Conservation (phyloP, 768 basidiomycete genomes). For the Brasilioporus rufonigricans region DNA sequence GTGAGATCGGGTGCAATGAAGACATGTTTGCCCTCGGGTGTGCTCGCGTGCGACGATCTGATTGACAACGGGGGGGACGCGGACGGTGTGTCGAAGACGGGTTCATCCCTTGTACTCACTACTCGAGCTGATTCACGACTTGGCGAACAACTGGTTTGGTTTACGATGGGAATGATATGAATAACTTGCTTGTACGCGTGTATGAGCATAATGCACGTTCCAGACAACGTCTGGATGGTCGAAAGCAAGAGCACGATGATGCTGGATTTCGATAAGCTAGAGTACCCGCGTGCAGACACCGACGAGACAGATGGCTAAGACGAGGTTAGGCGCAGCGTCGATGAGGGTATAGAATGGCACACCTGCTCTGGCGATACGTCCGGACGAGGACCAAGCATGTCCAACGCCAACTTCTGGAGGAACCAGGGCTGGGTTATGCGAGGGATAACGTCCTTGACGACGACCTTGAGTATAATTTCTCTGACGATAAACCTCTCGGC, state of each 20-base stretch:
- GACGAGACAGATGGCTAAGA: slow-evolving; percentile 20
- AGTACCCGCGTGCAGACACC: slow-evolving; percentile 28
- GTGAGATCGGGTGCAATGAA: slow-evolving; percentile 35
- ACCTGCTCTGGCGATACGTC: slow-evolving; percentile 25
- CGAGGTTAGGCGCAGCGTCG: neutral
- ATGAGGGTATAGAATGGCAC: neutral
- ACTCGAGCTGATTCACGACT: neutral
- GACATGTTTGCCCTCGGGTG: slow-evolving; percentile 4
- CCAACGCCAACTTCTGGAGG: slow-evolving; percentile 66
- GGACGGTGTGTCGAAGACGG: slow-evolving; percentile 6
- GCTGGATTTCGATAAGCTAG: slow-evolving; percentile 46
- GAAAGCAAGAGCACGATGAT: slow-evolving; percentile 72
- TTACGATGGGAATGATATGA: slow-evolving; percentile 63
- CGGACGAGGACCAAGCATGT: slow-evolving; percentile 53
- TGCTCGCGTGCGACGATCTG: slow-evolving; percentile 13
- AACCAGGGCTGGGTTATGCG: slow-evolving; percentile 90
- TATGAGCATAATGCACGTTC: slow-evolving; percentile 63
- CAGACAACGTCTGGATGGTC: slow-evolving; percentile 68
- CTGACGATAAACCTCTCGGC: slow-evolving; percentile 79
- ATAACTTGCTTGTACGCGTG: slow-evolving; percentile 65
- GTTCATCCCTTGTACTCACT: neutral
- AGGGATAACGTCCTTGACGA: slow-evolving; percentile 66
- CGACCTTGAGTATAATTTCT: slow-evolving; percentile 77
- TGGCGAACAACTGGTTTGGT: slow-evolving; percentile 34
- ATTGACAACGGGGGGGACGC: slow-evolving; percentile 28